Conservation (phyloP, 1,284 basidiomycete species). For the Peniophora sp. region DNA sequence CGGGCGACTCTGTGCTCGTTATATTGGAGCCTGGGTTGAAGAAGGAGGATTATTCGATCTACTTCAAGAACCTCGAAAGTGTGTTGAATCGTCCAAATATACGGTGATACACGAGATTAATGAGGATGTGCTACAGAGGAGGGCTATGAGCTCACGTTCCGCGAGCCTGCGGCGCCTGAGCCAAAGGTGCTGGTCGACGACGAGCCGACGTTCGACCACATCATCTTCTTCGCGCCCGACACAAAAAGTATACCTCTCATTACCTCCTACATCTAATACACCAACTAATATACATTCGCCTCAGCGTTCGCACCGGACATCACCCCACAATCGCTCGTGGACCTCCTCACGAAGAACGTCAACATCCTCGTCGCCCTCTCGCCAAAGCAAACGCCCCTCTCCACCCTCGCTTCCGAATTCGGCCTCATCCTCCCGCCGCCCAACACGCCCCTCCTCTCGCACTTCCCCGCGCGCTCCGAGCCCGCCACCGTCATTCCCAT, state of each 20-base stretch:
- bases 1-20: conserved; percentile 78
- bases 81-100: conserved; percentile 16
- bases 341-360: conserved; percentile 62
- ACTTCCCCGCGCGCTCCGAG: conserved; percentile 62
- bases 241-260: conserved; percentile 57
- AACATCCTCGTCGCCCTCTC: conserved; percentile 85
- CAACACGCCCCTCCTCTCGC: conserved; percentile 63
- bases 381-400: conserved; percentile 60
- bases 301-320: conserved; percentile 71
- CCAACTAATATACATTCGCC: conserved; percentile 6
- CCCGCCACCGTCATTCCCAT: conserved; percentile 57
- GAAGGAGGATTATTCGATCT: conserved; percentile 66
- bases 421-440: conserved; percentile 70
- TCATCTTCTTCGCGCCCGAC: conserved; percentile 78
- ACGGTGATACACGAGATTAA: not conserved
- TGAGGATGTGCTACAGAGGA: conserved; percentile 35
- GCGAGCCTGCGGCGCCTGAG: conserved; percentile 62
- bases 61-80: conserved; percentile 78
- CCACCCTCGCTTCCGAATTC: conserved; percentile 71
- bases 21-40: conserved; percentile 67
- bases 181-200: conserved; percentile 67
- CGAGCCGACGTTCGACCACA: conserved; percentile 70
- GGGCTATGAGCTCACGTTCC: conserved; percentile 80
- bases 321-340: conserved; percentile 76
- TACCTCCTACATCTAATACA: not conserved